phyloP scores from a whole-genome alignment of 306 rosid species.

The Alnus glutinosa region DNA sequence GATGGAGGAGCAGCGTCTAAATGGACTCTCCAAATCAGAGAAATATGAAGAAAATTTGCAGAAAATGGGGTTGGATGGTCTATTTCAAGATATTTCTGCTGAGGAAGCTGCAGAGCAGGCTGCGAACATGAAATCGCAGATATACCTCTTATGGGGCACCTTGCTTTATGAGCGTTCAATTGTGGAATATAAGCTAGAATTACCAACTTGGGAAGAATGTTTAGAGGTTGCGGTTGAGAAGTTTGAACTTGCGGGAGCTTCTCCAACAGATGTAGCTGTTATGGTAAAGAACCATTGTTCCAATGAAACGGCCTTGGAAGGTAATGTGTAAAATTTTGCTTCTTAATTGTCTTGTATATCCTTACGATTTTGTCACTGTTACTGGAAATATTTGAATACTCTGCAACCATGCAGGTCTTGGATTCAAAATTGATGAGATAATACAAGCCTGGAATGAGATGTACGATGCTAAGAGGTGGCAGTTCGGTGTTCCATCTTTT shows the following conservation, averaged over 20 bases:
- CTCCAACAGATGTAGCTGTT: slow-evolving; percentile 84
- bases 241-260: slow-evolving; percentile 94
- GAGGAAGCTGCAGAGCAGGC: slow-evolving; percentile 78
- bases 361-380: slow-evolving; percentile 22
- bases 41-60: slow-evolving; percentile 54
- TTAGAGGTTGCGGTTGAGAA: slow-evolving; percentile 87
- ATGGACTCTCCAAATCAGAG: slow-evolving; percentile 74
- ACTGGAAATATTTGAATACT: slow-evolving; percentile 20
- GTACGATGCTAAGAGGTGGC: slow-evolving; percentile 97
- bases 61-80: slow-evolving; percentile 66
- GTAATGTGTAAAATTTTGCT: slow-evolving; percentile 36
- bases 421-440: slow-evolving; percentile 93
- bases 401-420: slow-evolving; percentile 52
- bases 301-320: slow-evolving; percentile 85
- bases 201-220: slow-evolving; percentile 97
- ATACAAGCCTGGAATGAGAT: slow-evolving; percentile 96
- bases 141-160: slow-evolving; percentile 88
- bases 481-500: slow-evolving; percentile 86
- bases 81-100: slow-evolving; percentile 58
- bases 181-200: slow-evolving; percentile 70
- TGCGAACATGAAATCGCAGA: slow-evolving; percentile 72
- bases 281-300: slow-evolving; percentile 97
- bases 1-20: slow-evolving; percentile 75
- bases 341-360: slow-evolving; percentile 8
- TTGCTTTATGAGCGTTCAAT: slow-evolving; percentile 85